These are phyloP conservation scores for Hibiscus tridactylites DNA, from an alignment of 345 rosid species.

Conservation along the genomic window DNA sequence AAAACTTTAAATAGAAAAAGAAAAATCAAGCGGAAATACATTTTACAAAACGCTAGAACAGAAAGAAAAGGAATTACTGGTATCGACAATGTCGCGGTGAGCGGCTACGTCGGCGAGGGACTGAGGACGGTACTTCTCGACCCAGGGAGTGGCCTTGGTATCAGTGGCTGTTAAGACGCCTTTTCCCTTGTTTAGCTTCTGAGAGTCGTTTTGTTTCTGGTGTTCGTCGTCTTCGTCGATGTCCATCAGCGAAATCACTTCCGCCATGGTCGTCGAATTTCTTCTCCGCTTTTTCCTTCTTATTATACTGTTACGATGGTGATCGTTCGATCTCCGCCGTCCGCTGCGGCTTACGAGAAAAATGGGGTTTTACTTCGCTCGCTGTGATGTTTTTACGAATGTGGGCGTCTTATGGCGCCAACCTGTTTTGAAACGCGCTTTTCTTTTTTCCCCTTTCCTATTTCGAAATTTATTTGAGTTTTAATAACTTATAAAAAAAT, in stretches of 20 bases:
- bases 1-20: not conserved
- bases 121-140: slow-evolving; percentile 93
- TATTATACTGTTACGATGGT: not conserved
- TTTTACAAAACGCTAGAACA: slow-evolving; percentile 19
- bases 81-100: slow-evolving; percentile 95
- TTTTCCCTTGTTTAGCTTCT: slow-evolving; percentile 44
- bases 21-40: not conserved
- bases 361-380: not conserved
- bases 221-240: slow-evolving; percentile 47
- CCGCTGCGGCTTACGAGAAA: not conserved
- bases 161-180: slow-evolving; percentile 33
- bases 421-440: not conserved
- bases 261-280: slow-evolving; percentile 34
- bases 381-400: not conserved
- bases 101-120: slow-evolving; percentile 95
- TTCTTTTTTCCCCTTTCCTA: too few species aligned
- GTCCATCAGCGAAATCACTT: slow-evolving; percentile 56
- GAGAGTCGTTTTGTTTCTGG: slow-evolving; percentile 9
- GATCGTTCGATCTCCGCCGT: not conserved
- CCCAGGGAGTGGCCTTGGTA: slow-evolving; percentile 77
- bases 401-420: not conserved
- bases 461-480: too few species aligned
- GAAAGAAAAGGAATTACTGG: slow-evolving; percentile 41
- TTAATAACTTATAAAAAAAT: too few species aligned
- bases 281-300: not conserved